Conservation (phyloP, 163 green algal species). For the Scenedesmus sp. region DNA sequence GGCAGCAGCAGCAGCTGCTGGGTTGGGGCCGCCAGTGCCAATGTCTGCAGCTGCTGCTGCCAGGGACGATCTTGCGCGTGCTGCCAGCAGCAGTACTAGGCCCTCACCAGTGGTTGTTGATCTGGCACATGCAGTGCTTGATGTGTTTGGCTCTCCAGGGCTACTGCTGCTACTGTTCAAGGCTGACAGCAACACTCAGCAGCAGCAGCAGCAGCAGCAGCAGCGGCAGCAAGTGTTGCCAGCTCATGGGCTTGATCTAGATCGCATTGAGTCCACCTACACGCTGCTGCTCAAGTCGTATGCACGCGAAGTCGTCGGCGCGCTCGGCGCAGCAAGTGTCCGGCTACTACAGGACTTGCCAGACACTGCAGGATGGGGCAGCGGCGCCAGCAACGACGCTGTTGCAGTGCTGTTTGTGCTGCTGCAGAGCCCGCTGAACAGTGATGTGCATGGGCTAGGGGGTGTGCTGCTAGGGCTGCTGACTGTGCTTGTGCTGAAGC, state of each 20-base stretch:
- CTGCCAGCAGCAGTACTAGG: not conserved
- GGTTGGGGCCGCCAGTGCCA: not conserved
- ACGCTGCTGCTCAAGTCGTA: conserved; percentile 37
- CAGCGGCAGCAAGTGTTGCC: not conserved
- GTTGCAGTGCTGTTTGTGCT: conserved; percentile 19
- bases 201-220: conserved; percentile 7
- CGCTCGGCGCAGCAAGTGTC: not conserved
- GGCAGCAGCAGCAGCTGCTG: not conserved
- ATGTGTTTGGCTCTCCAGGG: conserved; percentile 30
- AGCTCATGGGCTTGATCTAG: not conserved
- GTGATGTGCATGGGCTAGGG: conserved; percentile 12
- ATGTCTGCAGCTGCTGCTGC: not conserved
- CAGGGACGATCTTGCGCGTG: not conserved
- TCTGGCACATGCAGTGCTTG: conserved; percentile 27
- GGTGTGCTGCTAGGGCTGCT: conserved; percentile 1
- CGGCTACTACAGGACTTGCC: conserved; percentile 13
- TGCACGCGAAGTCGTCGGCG: conserved; percentile 11
- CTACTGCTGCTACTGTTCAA: conserved; percentile 31
- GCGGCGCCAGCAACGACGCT: not conserved
- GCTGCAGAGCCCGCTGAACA: conserved; percentile 29
- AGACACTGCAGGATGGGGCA: not conserved
- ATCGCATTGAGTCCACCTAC: conserved; percentile 3
- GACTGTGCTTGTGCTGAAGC: conserved; percentile 28
- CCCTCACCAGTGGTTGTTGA: not conserved
- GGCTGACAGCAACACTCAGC: not conserved